phyloP scores from a whole-genome alignment of 306 rosid genomes.

The Nissolia schottii region DNA sequence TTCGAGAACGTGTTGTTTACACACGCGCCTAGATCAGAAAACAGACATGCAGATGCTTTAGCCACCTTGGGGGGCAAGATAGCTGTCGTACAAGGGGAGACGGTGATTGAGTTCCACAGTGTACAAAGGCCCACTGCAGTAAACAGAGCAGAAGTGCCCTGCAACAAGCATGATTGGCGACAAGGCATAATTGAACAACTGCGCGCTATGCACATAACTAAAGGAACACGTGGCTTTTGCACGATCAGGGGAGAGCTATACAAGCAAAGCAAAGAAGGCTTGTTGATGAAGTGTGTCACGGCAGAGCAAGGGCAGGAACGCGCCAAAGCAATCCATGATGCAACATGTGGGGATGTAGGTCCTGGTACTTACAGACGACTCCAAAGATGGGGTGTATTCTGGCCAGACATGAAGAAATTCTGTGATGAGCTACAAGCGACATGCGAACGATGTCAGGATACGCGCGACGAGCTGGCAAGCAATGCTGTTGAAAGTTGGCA shows the following conservation, averaged over 20 bases:
- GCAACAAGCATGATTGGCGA: no score
- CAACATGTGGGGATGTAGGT: background rate
- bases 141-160: no score
- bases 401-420: background rate
- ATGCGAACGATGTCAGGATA: background rate
- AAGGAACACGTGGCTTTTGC: background rate
- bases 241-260: background rate
- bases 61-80: background rate
- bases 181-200: no score
- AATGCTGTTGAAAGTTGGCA: background rate
- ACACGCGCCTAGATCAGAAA: no score
- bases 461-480: background rate
- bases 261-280: background rate
- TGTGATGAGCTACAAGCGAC: background rate
- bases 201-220: no score
- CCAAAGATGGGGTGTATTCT: background rate
- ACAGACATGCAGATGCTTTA: no score
- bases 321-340: background rate
- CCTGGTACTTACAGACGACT: background rate
- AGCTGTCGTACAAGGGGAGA: fast-evolving
- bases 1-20: background rate
- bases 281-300: no score
- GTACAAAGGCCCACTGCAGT: no score
- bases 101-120: no score
- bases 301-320: no score